Conservation (phyloP, 169 alveolate species). For the Perkinsus olseni region DNA sequence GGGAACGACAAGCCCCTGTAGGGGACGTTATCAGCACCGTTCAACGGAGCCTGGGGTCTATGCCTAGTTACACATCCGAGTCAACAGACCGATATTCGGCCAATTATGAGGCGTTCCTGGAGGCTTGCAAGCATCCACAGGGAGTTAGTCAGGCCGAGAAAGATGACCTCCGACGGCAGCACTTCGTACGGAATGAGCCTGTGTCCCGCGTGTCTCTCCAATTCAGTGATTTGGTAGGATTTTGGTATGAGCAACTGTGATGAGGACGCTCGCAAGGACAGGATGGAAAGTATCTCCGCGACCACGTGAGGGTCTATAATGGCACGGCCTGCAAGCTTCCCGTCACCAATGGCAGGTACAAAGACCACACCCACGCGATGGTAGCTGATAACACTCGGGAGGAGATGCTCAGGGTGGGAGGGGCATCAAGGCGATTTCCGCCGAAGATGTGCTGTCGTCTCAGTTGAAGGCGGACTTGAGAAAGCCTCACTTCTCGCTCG, state of each 20-base stretch:
- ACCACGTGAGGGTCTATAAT: not conserved
- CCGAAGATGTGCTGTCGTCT: not conserved
- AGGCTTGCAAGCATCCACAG: not conserved
- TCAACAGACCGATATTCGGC: not conserved
- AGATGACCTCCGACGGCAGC: not conserved
- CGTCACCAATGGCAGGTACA: not conserved
- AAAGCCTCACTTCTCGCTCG: not conserved
- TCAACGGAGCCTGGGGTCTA: not conserved
- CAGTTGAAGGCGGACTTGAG: not conserved
- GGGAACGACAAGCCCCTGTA: not conserved
- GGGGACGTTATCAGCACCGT: not conserved
- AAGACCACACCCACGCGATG: not conserved
- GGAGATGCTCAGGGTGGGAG: not conserved
- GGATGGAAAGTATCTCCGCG: not conserved
- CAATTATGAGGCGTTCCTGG: not conserved
- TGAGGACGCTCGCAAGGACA: not conserved
- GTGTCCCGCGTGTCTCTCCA: not conserved
- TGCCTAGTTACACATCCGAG: not conserved
- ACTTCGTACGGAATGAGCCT: not conserved
- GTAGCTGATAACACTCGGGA: not conserved
- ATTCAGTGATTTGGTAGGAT: not conserved
- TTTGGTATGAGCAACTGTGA: not conserved
- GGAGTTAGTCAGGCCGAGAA: not conserved
- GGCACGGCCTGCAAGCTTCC: not conserved
- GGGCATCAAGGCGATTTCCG: not conserved